Percentiles rank a stretch among this genome's conserved stretches.
Evolutionary conservation across 495 filamentous ascomycete species (phyloP).

Genomic region (Neurospora discreta): DNA sequence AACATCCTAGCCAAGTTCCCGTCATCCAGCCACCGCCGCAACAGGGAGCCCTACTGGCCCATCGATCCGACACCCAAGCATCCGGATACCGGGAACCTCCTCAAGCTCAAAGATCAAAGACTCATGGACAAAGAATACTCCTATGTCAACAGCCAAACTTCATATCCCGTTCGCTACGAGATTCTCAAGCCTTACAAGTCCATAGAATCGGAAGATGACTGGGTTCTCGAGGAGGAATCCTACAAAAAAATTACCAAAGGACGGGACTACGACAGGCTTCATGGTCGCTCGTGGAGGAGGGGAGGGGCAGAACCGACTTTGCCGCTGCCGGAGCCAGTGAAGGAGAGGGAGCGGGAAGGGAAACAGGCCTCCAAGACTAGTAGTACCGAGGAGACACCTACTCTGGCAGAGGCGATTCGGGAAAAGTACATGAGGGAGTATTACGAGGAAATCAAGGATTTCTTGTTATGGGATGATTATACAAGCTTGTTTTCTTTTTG

Average conservation of each 20-base stretch:
- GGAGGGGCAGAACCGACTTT: not conserved
- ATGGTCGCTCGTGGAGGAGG: not conserved
- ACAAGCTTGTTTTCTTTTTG: not conserved
- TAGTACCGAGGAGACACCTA: not conserved
- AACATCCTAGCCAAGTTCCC: not conserved
- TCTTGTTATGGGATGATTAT: not conserved
- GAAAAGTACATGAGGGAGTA: not conserved
- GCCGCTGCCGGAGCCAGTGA: not conserved
- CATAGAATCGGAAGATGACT: not conserved
- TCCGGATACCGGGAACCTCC: not conserved
- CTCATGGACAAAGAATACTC: not conserved
- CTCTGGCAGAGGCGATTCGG: not conserved
- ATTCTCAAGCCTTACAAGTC: not conserved
- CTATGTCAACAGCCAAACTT: not conserved
- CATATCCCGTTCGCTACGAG: not conserved
- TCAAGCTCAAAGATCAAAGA: not conserved
- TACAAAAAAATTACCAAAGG: not conserved
- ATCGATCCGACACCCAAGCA: not conserved
- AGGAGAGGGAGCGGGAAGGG: not conserved
- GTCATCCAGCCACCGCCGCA: not conserved
- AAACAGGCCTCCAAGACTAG: not conserved
- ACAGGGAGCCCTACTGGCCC: not conserved
- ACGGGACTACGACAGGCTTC: not conserved
- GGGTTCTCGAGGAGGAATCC: not conserved
- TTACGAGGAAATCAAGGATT: not conserved